These are phyloP conservation scores for Yarrowia porcina DNA, from an alignment of 805 yeast species.

Conservation along the genomic window DNA sequence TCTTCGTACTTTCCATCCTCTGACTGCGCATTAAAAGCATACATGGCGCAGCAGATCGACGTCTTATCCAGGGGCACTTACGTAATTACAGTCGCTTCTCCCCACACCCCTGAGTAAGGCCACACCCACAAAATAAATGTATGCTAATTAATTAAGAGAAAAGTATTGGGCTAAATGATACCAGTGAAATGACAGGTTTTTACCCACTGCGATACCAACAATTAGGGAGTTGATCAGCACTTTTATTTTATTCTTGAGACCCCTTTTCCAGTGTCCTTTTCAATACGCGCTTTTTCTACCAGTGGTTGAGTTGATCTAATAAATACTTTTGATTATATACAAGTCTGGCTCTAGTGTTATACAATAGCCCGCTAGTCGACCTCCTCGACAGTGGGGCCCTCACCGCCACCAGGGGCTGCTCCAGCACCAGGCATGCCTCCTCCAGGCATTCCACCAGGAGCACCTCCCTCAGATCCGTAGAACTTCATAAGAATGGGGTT, in stretches of 20 bases:
- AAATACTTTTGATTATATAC: not conserved
- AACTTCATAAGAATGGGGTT: conserved; percentile 1
- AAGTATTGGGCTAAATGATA: too few species aligned
- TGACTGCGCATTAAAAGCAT: not conserved
- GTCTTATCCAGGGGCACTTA: not conserved
- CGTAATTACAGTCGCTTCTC: not conserved
- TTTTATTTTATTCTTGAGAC: too few species aligned
- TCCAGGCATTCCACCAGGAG: conserved; percentile 56
- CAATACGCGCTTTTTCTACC: too few species aligned
- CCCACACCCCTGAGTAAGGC: too few species aligned
- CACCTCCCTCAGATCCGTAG: conserved; percentile 43
- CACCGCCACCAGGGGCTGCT: too few species aligned
- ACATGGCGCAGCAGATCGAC: not conserved
- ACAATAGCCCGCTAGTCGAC: not conserved
- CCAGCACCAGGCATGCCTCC: conserved; percentile 27
- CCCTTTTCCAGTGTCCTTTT: too few species aligned
- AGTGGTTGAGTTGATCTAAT: not conserved
- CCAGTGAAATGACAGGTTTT: too few species aligned
- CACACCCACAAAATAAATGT: too few species aligned
- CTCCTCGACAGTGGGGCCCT: too few species aligned
- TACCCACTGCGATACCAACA: too few species aligned
- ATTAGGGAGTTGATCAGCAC: too few species aligned
- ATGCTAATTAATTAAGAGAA: too few species aligned
- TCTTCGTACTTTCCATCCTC: not conserved
- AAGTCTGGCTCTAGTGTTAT: not conserved